phyloP scores from a whole-genome alignment of 2,329 filamentous ascomycete genomes.

The Stachybotrys chartarum region DNA sequence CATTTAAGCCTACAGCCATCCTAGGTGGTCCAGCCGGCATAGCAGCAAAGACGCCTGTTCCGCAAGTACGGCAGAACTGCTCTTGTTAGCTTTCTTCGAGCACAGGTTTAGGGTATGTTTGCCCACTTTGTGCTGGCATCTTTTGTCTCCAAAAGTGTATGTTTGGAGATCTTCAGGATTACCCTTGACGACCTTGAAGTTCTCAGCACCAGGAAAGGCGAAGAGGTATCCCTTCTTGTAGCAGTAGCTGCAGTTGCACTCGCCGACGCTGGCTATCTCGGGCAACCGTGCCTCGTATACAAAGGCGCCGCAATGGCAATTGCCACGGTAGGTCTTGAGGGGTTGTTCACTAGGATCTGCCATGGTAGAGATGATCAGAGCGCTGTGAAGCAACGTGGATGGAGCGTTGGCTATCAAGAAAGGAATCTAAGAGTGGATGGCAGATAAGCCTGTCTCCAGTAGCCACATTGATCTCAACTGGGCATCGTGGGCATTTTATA shows the following conservation, averaged over 20 bases:
- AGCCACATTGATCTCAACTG: too few species aligned
- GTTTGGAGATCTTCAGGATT: conserved; percentile 27
- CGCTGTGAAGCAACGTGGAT: too few species aligned
- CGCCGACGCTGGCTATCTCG: conserved; percentile 46
- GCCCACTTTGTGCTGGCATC: conserved; percentile 33
- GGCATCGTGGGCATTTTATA: too few species aligned
- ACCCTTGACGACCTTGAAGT: conserved; percentile 41
- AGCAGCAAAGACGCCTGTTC: conserved; percentile 30
- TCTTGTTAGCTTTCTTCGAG: not conserved
- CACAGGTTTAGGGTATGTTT: too few species aligned
- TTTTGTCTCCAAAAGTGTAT: conserved; percentile 36
- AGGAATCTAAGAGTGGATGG: too few species aligned
- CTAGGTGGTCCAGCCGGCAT: conserved; percentile 17
- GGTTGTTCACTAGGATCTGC: conserved; percentile 3
- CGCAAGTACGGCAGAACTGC: conserved; percentile 47
- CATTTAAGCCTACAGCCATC: conserved; percentile 33
- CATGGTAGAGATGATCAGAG: conserved; percentile 1
- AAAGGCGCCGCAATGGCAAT: conserved; percentile 50
- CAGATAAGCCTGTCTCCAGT: too few species aligned
- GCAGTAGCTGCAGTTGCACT: conserved; percentile 65
- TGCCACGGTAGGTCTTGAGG: conserved; percentile 42
- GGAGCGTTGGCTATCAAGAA: too few species aligned
- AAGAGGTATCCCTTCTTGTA: conserved; percentile 38
- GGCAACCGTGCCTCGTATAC: conserved; percentile 45
- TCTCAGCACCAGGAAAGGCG: conserved; percentile 18